Conservation (phyloP, 75 land plant species). For the Pinus tabuliformis region DNA sequence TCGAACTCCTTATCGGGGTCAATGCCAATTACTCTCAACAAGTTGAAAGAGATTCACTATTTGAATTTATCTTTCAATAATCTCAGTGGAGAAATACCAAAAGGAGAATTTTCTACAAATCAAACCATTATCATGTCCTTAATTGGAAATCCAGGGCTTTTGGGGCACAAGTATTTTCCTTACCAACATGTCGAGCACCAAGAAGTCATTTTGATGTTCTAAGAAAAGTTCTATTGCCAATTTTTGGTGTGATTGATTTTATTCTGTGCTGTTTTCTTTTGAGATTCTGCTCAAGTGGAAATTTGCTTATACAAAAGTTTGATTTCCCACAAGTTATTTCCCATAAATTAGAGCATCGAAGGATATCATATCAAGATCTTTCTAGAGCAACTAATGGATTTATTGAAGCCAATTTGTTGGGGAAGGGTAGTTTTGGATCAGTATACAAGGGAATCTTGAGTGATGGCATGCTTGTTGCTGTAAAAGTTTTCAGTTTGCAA, state of each 20-base stretch:
- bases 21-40: slow-evolving; percentile 16
- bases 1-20: slow-evolving; percentile 7
- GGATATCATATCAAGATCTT: slow-evolving; percentile 14
- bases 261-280: background rate
- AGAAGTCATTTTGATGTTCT: background rate
- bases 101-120: slow-evolving; percentile 1
- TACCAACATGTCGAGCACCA: slow-evolving; percentile 1
- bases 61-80: slow-evolving; percentile 35
- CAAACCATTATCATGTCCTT: slow-evolving; percentile 11
- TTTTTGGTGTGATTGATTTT: background rate
- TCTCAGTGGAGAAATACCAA: slow-evolving; percentile 26
- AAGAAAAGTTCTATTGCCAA: background rate
- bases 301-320: background rate
- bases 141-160: slow-evolving; percentile 19
- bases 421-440: slow-evolving; percentile 22
- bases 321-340: background rate
- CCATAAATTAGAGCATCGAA: background rate
- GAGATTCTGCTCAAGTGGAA: background rate
- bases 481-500: slow-evolving; percentile 23
- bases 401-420: slow-evolving; percentile 12
- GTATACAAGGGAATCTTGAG: slow-evolving; percentile 21
- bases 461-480: slow-evolving; percentile 18
- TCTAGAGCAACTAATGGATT: slow-evolving; percentile 18
- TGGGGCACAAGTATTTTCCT: slow-evolving; percentile 13
- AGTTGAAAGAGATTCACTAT: slow-evolving; percentile 3